Evolutionary conservation across 148 eudicot species (phyloP).

Genomic region (Tetragonia tetragonoides): DNA sequence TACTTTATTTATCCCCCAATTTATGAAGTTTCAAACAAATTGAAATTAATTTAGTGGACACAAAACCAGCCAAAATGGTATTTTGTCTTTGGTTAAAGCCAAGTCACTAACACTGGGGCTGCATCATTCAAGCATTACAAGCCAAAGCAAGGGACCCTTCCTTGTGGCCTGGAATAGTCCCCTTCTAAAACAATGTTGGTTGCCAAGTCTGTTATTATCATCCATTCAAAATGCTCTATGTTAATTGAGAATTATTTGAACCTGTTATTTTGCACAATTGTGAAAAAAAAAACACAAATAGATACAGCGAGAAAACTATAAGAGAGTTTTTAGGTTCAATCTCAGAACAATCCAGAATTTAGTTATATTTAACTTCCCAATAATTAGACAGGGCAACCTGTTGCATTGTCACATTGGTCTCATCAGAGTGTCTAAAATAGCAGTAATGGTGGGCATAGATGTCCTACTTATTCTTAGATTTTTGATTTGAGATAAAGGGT

Average conservation of each 20-base stretch:
- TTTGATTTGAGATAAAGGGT: background rate
- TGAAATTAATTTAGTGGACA: background rate
- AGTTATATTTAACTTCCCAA: too few relatives aligned
- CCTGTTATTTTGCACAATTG: background rate
- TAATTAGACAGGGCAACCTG: too few relatives aligned
- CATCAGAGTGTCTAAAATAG: background rate
- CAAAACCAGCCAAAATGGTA: slow-evolving; percentile 14
- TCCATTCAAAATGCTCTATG: slow-evolving; percentile 3
- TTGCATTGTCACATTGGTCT: background rate
- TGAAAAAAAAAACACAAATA: too few relatives aligned
- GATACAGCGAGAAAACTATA: too few relatives aligned
- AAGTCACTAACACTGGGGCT: background rate
- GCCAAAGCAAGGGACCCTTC: background rate
- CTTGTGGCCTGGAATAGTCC: slow-evolving; percentile 10
- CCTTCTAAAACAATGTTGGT: background rate
- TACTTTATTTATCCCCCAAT: background rate
- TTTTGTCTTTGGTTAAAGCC: background rate
- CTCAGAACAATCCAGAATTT: too few relatives aligned
- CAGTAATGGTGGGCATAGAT: too few relatives aligned
- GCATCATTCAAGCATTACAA: background rate
- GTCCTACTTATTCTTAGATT: background rate
- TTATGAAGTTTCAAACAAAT: slow-evolving; percentile 1
- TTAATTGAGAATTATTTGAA: background rate
- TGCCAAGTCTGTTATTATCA: background rate
- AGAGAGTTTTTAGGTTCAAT: too few relatives aligned